Evolutionary conservation across 2,329 filamentous ascomycete genomes (phyloP).

Genomic region (Cladosporium velox): DNA sequence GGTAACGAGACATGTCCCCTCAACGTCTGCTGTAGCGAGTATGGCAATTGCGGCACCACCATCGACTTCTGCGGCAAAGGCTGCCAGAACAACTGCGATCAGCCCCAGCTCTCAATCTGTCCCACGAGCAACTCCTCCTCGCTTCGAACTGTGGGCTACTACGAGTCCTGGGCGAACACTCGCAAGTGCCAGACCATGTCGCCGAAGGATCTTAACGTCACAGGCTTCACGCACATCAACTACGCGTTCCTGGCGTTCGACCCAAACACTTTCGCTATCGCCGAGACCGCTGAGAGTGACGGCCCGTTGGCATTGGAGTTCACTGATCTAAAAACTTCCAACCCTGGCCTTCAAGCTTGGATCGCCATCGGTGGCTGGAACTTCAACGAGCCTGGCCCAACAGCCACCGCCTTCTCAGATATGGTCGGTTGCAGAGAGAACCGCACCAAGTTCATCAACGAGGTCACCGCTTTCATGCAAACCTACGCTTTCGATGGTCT

Average conservation of each 20-base stretch:
- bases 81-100: slow-evolving; percentile 20
- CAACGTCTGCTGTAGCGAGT: slow-evolving; percentile 27
- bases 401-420: slow-evolving; percentile 14
- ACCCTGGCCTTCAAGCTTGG: slow-evolving; percentile 19
- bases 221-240: slow-evolving; percentile 24
- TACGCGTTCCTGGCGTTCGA: slow-evolving; percentile 40
- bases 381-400: slow-evolving; percentile 24
- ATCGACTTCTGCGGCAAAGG: slow-evolving; percentile 23
- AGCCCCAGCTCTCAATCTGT: background rate
- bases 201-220: slow-evolving; percentile 12
- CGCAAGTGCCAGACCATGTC: slow-evolving; percentile 21
- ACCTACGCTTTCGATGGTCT: slow-evolving; percentile 28
- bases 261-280: slow-evolving; percentile 35
- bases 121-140: background rate
- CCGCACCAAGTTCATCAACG: slow-evolving; percentile 21
- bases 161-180: slow-evolving; percentile 25
- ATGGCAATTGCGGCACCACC: slow-evolving; percentile 25
- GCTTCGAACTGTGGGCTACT: slow-evolving; percentile 25
- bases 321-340: slow-evolving; percentile 18
- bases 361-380: slow-evolving; percentile 24
- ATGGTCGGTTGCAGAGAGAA: slow-evolving; percentile 20
- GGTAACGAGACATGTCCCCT: slow-evolving; percentile 27
- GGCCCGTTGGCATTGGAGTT: slow-evolving; percentile 23
- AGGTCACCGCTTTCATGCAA: slow-evolving; percentile 25
- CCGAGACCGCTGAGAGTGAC: slow-evolving; percentile 32